phyloP scores from a whole-genome alignment of 805 yeast species.

The Lipomyces yamanashiensis region DNA sequence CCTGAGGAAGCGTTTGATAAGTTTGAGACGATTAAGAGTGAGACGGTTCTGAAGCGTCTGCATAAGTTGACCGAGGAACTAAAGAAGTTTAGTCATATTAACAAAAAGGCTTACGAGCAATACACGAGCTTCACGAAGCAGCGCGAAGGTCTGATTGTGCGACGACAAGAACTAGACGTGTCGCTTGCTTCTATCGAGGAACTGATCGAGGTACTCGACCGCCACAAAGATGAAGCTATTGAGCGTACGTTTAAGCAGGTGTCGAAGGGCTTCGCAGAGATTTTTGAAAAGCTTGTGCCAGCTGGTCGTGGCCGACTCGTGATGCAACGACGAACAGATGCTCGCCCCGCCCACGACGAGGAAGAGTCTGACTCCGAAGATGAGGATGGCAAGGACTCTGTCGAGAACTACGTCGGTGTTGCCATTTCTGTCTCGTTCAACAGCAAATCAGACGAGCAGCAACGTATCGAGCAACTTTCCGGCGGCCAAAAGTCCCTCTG shows the following conservation, averaged over 20 bases:
- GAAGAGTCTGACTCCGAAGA: constrained; percentile 41
- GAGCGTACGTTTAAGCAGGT: constrained; percentile 77
- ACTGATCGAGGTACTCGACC: constrained; percentile 69
- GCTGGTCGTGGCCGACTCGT: constrained; percentile 75
- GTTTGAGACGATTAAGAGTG: constrained; percentile 54
- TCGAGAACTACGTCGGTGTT: constrained; percentile 76
- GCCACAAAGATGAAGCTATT: constrained; percentile 83
- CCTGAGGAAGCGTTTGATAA: constrained; percentile 79
- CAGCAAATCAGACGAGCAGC: constrained; percentile 82
- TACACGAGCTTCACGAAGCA: constrained; percentile 73
- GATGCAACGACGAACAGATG: constrained; percentile 55
- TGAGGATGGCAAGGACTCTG: constrained; percentile 33
- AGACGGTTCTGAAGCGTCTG: constrained; percentile 56
- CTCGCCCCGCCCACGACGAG: constrained; percentile 33
- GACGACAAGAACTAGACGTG: constrained; percentile 69
- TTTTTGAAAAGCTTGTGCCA: constrained; percentile 84
- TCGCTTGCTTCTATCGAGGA: constrained; percentile 75
- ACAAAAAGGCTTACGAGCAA: constrained; percentile 88
- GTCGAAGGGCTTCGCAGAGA: constrained; percentile 68
- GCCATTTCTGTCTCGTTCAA: constrained; percentile 88
- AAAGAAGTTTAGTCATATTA: constrained; percentile 72
- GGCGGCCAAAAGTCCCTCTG: constrained; percentile 98
- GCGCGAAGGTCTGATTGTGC: constrained; percentile 63
- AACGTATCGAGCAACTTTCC: constrained; percentile 84
- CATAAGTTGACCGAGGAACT: constrained; percentile 61